Conservation (phyloP, 495 filamentous ascomycete genomes). For the Ascodesmis nigricans region DNA sequence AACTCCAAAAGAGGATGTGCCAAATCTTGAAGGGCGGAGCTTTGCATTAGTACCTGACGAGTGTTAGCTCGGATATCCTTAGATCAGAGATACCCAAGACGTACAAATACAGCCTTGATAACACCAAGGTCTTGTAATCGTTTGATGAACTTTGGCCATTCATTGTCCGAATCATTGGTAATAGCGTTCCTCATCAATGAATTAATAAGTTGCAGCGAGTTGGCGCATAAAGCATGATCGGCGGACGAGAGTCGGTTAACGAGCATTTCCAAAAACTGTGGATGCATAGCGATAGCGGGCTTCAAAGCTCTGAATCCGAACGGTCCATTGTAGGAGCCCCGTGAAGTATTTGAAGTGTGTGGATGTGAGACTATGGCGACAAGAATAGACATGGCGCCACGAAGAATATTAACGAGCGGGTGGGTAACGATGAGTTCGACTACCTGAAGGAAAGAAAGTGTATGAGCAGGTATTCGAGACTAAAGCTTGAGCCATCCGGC, state of each 20-base stretch:
- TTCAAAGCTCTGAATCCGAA: constrained; percentile 82
- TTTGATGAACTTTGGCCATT: constrained; percentile 94
- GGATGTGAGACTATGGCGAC: constrained; percentile 81
- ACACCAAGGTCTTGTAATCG: constrained; percentile 77
- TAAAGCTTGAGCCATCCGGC: not conserved
- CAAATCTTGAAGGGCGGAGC: constrained; percentile 76
- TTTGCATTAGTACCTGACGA: constrained; percentile 57
- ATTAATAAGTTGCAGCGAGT: constrained; percentile 86
- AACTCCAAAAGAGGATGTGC: constrained; percentile 88
- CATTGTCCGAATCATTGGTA: constrained; percentile 47
- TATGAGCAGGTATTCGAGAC: not conserved
- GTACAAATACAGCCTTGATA: constrained; percentile 64
- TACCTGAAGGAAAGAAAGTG: constrained; percentile 34
- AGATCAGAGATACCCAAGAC: constrained; percentile 4
- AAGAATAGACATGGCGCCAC: constrained; percentile 89
- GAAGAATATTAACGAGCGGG: constrained; percentile 88
- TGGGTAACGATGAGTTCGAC: constrained; percentile 90
- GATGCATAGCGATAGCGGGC: constrained; percentile 72
- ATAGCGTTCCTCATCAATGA: constrained; percentile 84
- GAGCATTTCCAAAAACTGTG: constrained; percentile 85
- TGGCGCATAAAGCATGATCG: constrained; percentile 89
- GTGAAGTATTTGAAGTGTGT: constrained; percentile 27
- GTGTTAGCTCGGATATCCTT: constrained; percentile 1
- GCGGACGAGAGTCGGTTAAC: constrained; percentile 74
- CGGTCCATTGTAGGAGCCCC: constrained; percentile 24